Conservation (phyloP, 1,139 yeast species). For the Schwanniomyces etchellsii region DNA sequence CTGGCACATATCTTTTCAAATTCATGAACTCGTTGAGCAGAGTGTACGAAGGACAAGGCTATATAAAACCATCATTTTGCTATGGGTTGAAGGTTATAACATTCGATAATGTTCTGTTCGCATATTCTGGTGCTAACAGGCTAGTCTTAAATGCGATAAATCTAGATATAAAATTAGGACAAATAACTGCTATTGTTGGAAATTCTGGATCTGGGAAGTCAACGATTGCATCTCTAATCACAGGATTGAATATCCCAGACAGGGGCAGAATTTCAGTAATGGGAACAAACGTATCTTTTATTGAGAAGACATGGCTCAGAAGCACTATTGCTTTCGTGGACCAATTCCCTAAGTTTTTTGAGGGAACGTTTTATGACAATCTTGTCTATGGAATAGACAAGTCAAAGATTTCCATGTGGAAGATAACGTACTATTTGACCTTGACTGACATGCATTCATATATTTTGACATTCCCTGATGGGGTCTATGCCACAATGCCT, state of each 20-base stretch:
- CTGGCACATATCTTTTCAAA: slow-evolving; percentile 50
- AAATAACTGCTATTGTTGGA: slow-evolving; percentile 63
- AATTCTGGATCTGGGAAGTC: slow-evolving; percentile 82
- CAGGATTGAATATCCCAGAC: slow-evolving; percentile 43
- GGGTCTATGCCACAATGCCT: slow-evolving; percentile 54
- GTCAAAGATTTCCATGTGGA: slow-evolving; percentile 19
- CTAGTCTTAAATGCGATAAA: slow-evolving; percentile 31
- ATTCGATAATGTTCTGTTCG: slow-evolving; percentile 42
- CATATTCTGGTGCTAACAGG: slow-evolving; percentile 28
- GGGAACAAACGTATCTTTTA: slow-evolving; percentile 34
- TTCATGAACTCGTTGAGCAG: slow-evolving; percentile 33
- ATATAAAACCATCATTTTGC: slow-evolving; percentile 10
- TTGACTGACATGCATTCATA: slow-evolving; percentile 48
- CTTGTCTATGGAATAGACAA: slow-evolving; percentile 52
- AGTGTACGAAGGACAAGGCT: slow-evolving; percentile 24
- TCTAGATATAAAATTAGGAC: slow-evolving; percentile 38
- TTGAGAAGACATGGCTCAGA: slow-evolving; percentile 48
- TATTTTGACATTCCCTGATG: slow-evolving; percentile 47
- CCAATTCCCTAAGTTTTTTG: slow-evolving; percentile 60
- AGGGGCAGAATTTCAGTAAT: slow-evolving; percentile 30
- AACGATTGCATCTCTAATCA: slow-evolving; percentile 50
- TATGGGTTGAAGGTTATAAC: slow-evolving; percentile 13
- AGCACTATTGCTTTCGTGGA: slow-evolving; percentile 58
- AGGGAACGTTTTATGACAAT: slow-evolving; percentile 64
- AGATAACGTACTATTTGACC: slow-evolving; percentile 36